Evolutionary conservation across 129 eudicot species (phyloP).

Genomic region (Kitagawia praeruptora): DNA sequence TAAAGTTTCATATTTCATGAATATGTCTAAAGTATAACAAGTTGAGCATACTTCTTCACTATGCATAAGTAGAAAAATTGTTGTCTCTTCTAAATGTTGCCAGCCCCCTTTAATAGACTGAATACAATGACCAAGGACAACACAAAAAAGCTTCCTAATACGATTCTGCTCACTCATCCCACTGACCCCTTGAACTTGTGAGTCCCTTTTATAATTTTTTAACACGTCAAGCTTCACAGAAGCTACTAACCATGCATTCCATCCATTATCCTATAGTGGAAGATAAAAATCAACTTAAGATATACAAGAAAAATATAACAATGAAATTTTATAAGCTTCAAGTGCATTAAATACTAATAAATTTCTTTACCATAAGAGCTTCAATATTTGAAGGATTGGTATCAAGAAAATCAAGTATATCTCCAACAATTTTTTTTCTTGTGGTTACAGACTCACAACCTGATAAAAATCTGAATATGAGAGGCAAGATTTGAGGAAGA

Average conservation of each 20-base stretch:
- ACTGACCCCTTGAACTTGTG: conserved; percentile 24
- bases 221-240: conserved; percentile 68
- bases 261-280: conserved; percentile 61
- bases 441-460: conserved; percentile 53
- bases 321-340: neutral
- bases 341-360: neutral
- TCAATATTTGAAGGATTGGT: conserved; percentile 82
- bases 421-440: conserved; percentile 60
- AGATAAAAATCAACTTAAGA: neutral
- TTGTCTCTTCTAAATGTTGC: conserved; percentile 91
- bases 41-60: conserved; percentile 50
- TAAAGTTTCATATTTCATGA: neutral
- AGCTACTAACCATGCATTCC: conserved; percentile 83
- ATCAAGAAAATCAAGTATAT: conserved; percentile 85
- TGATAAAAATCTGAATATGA: conserved; percentile 76
- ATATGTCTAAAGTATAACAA: neutral
- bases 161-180: conserved; percentile 47
- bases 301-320: conserved; percentile 1
- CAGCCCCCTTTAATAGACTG: conserved; percentile 86
- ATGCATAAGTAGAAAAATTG: conserved; percentile 69
- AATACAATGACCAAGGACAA: conserved; percentile 67
- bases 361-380: conserved; percentile 67
- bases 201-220: conserved; percentile 47
- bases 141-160: conserved; percentile 51
- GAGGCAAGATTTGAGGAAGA: conserved; percentile 82